phyloP scores from a whole-genome alignment of 23 red algal genomes.

The Gracilaria gracilis region DNA sequence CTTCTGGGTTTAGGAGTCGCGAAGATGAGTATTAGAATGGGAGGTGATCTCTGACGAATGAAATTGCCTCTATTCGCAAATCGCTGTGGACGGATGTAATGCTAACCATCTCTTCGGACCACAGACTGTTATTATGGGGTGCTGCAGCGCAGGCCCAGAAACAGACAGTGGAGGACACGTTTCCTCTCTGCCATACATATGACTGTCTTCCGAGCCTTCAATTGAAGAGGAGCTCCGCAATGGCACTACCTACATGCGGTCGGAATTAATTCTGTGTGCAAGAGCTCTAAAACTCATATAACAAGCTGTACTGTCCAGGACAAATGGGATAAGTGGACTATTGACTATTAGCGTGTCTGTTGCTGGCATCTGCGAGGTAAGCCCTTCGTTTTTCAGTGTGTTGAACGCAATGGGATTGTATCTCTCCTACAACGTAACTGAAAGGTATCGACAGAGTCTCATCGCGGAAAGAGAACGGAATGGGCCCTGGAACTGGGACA shows the following conservation, averaged over 20 bases:
- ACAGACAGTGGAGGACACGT: no score
- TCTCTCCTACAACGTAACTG: constrained; percentile 20
- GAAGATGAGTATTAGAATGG: no score
- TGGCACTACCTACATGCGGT: neutral
- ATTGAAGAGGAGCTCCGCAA: neutral
- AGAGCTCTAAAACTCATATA: neutral
- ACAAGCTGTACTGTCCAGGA: neutral
- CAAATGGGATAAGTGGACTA: neutral
- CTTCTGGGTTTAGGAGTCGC: no score
- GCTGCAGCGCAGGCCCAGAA: no score
- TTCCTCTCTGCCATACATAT: neutral
- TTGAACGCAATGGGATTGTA: neutral
- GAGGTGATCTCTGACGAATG: no score
- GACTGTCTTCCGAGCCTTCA: no score
- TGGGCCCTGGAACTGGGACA: neutral
- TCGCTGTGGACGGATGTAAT: no score
- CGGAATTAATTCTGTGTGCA: neutral
- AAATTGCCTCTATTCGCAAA: no score
- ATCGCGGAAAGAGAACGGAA: neutral
- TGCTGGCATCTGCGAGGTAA: neutral
- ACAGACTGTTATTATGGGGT: no score
- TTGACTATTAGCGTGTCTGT: neutral
- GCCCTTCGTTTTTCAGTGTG: neutral
- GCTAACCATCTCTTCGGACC: no score
- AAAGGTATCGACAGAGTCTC: neutral